phyloP scores from a whole-genome alignment of 192 early-diverging fungal genomes.

The Backusella tuberculispora region DNA sequence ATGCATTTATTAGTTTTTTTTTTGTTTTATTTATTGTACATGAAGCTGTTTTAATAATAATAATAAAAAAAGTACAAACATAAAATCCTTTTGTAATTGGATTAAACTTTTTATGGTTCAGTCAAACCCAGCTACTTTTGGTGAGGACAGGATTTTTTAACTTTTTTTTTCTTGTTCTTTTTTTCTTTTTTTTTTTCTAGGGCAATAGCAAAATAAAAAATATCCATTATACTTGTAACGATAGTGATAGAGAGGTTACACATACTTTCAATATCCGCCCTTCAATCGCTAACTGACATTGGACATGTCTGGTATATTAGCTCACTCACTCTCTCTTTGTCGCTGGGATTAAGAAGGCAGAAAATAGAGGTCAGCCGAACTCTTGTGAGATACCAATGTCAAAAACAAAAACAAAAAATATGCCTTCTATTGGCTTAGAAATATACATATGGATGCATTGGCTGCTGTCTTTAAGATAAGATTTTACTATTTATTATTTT shows the following conservation, averaged over 20 bases:
- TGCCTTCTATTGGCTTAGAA: neutral
- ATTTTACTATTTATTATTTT: neutral
- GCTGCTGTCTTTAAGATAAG: neutral
- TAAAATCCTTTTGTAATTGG: neutral
- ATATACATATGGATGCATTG: neutral
- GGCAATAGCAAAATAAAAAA: neutral
- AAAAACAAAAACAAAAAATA: conserved; percentile 5
- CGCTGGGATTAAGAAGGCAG: neutral
- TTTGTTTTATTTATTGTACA: conserved; percentile 6
- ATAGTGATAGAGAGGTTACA: conserved; percentile 1
- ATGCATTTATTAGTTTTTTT: conserved; percentile 12
- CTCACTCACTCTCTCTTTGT: neutral
- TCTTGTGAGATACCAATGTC: conserved; percentile 12
- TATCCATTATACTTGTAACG: conserved; percentile 8
- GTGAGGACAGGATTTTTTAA: no score
- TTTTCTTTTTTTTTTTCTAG: neutral
- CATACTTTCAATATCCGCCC: neutral
- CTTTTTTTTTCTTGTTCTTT: no score
- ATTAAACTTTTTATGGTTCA: conserved; percentile 8
- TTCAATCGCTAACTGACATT: conserved; percentile 6
- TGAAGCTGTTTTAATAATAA: neutral
- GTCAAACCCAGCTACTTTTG: conserved; percentile 4
- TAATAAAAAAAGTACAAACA: conserved; percentile 7
- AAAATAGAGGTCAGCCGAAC: conserved; percentile 7
- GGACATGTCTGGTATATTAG: neutral